A percentile compares a stretch with the other conserved stretches of the same genome.
phyloP scores from a whole-genome alignment of 192 early-diverging fungal genomes.

The Coemansia sp. region DNA sequence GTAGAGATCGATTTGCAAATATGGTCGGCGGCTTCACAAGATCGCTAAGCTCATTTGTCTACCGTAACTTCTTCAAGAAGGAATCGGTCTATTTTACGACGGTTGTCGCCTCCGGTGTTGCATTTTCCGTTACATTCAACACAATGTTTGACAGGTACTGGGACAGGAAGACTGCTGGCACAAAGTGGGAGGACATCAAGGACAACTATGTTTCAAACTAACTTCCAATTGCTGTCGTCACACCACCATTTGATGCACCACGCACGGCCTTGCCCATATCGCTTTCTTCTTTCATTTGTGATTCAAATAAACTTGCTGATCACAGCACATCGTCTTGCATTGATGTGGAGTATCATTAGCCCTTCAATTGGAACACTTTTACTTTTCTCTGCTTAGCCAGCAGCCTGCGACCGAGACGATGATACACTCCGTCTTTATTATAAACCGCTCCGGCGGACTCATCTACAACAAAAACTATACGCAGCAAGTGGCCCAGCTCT shows the following conservation, averaged over 20 bases:
- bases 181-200: slow-evolving; percentile 55
- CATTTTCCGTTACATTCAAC: slow-evolving; percentile 45
- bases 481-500: slow-evolving; percentile 76
- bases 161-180: slow-evolving; percentile 49
- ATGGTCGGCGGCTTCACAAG: slow-evolving; percentile 48
- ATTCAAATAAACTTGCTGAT: neutral
- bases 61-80: slow-evolving; percentile 53
- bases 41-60: slow-evolving; percentile 38
- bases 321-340: neutral
- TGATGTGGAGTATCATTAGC: neutral
- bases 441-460: slow-evolving; percentile 90
- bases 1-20: slow-evolving; percentile 1
- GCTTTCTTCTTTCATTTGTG: neutral
- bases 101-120: slow-evolving; percentile 37
- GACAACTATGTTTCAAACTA: slow-evolving; percentile 34
- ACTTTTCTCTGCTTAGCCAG: neutral
- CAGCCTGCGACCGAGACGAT: slow-evolving; percentile 33
- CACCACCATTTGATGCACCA: neutral
- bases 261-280: neutral
- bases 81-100: slow-evolving; percentile 54
- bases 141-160: slow-evolving; percentile 48
- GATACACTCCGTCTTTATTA: slow-evolving; percentile 81
- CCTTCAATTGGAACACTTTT: neutral
- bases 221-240: neutral
- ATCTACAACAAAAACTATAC: slow-evolving; percentile 92